Conservation (phyloP, 495 filamentous ascomycete genomes). For the Aspergillus campestris region DNA sequence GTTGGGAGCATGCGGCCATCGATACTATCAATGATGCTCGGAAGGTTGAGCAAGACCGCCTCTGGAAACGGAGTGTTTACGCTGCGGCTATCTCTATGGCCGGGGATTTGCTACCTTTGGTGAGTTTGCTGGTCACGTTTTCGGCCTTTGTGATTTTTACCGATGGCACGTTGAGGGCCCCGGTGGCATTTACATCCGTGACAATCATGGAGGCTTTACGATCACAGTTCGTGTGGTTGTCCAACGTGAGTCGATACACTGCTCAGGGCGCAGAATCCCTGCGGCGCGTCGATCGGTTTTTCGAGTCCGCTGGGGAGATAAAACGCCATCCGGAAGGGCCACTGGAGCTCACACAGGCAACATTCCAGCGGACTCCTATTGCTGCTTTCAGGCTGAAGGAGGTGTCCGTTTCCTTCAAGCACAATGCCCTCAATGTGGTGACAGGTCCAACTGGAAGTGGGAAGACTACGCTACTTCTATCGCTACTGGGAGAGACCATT, state of each 20-base stretch:
- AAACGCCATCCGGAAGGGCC: conserved; percentile 33
- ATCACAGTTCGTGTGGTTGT: conserved; percentile 33
- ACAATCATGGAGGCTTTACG: conserved; percentile 35
- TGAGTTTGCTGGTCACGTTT: conserved; percentile 37
- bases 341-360: conserved; percentile 27
- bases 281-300: conserved; percentile 38
- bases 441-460: conserved; percentile 46
- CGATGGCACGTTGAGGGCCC: conserved; percentile 33
- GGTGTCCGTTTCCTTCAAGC: conserved; percentile 40
- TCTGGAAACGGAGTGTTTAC: conserved; percentile 37
- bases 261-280: conserved; percentile 36
- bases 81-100: conserved; percentile 20
- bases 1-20: conserved; percentile 40
- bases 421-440: conserved; percentile 43
- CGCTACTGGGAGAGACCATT: conserved; percentile 60
- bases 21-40: conserved; percentile 33
- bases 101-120: conserved; percentile 30
- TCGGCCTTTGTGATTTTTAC: conserved; percentile 32
- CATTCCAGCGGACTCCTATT: conserved; percentile 16
- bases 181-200: conserved; percentile 40
- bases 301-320: conserved; percentile 31
- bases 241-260: conserved; percentile 26
- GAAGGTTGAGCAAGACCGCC: conserved; percentile 34
- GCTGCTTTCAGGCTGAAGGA: conserved; percentile 34
- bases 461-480: conserved; percentile 63